Conservation (phyloP, 495 filamentous ascomycete species). For the Talaromyces borbonicus region DNA sequence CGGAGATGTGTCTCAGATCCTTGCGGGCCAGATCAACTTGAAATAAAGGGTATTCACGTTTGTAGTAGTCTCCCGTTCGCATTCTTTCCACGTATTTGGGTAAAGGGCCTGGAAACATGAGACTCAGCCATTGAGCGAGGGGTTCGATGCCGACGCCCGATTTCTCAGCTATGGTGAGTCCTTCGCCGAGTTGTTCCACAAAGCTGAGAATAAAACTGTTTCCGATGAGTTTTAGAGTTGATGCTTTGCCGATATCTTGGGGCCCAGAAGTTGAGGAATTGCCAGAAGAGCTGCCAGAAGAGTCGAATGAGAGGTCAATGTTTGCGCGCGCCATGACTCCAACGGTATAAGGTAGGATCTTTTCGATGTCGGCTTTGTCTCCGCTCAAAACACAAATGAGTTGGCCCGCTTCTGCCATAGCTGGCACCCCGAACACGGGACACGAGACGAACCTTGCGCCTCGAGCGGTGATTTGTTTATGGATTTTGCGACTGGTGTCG, state of each 20-base stretch:
- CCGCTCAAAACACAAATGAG: conserved; percentile 74
- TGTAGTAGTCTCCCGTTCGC: conserved; percentile 62
- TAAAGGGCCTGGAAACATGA: conserved; percentile 46
- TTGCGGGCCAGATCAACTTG: conserved; percentile 81
- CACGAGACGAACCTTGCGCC: conserved; percentile 69
- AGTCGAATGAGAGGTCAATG: conserved; percentile 41
- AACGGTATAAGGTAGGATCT: conserved; percentile 61
- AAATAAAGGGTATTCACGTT: conserved; percentile 67
- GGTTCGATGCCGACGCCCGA: conserved; percentile 61
- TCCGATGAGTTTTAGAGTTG: conserved; percentile 62
- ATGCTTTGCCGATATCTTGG: not conserved
- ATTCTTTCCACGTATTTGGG: conserved; percentile 66
- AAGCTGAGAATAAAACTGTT: conserved; percentile 84
- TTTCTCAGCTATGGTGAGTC: conserved; percentile 69
- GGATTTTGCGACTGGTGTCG: conserved; percentile 59
- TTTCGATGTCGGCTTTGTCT: conserved; percentile 45
- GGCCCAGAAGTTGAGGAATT: conserved; percentile 8
- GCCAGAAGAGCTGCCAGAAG: not conserved
- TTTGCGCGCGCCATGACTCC: conserved; percentile 65
- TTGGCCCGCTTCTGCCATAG: conserved; percentile 64
- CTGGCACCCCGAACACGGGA: conserved; percentile 75
- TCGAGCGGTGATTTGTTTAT: conserved; percentile 40
- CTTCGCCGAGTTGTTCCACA: conserved; percentile 69
- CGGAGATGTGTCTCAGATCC: conserved; percentile 67
- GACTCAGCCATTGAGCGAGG: conserved; percentile 57